Evolutionary conservation across 225 moss, liverwort and hornwort species (phyloP), one percentile per base, ranked within the genome.

Genomic region (Bryum argenteum): DNA sequence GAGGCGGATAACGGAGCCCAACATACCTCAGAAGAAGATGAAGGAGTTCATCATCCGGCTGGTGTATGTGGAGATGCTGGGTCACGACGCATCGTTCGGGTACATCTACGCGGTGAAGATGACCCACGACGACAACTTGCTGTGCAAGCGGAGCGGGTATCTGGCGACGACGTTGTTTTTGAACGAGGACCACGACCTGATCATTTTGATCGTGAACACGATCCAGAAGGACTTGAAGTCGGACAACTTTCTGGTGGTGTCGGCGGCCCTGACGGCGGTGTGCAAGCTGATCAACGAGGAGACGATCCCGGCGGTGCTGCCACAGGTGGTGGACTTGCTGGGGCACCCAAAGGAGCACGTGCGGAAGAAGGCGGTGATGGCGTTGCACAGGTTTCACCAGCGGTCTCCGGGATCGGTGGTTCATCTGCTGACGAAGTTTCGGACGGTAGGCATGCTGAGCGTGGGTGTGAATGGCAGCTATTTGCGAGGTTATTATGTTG

Each of bases 251-350:
- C 87, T 94, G n/a, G 84, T 95, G 10, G 89, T 87, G 56, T 95
- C 90, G 24, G 88, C 92, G 33, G 94, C 94, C 54, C 89, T 95
- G n/a, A 89, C 94, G 44, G 94, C 92, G 60, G 92, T 92, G 20
- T 95, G 94, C 45, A 90, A 91, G 82, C 91, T 95, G 28, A 91
- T 95, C 67, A 95, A 95, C 61, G 94, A 95, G 73, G 94, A 95
- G 69, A 95, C 91, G 10, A 95, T 95, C 60, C 94, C 94, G 61
- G 94, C 94, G 20, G 90, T 95, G 60, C 76, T 95, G 37, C 94
- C 94, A 58, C 94, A 95, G 77, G 94, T 95, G 28, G 91, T 89
- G 62, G 88, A 90, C 61, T 75, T 95, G 76, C 76, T 95, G 66
- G 78, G 77, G 45, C 91, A 95, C 59, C 90, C 90, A 3, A 95